Evolutionary conservation across 495 filamentous ascomycete genomes (phyloP).

Genomic region (Amphirosellinia nigrospora): DNA sequence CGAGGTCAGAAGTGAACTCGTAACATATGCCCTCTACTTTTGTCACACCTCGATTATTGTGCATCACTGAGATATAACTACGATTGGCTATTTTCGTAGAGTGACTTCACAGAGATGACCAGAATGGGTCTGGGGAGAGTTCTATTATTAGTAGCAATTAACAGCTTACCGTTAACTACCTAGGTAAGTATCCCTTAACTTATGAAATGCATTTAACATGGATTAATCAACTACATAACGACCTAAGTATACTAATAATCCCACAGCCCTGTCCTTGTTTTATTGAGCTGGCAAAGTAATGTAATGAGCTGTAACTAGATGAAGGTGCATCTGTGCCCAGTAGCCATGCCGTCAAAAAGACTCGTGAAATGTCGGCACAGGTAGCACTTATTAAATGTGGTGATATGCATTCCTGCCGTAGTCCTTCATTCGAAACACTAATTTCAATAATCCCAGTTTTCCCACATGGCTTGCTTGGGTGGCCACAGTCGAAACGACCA

Average conservation of each 20-base stretch:
- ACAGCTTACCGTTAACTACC: not conserved
- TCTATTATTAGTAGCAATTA: constrained; percentile 23
- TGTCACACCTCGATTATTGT: not conserved
- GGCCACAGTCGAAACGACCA: constrained; percentile 42
- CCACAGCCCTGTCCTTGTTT: too few species aligned
- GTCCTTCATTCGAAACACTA: constrained; percentile 39
- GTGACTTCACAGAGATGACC: not conserved
- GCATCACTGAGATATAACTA: not conserved
- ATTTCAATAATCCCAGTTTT: constrained; percentile 37
- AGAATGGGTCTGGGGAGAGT: not conserved
- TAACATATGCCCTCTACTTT: not conserved
- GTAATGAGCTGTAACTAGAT: too few species aligned
- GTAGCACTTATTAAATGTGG: constrained; percentile 2
- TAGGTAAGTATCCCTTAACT: too few species aligned
- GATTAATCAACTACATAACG: not conserved
- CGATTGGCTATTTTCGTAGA: not conserved
- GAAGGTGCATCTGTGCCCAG: too few species aligned
- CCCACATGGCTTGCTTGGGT: constrained; percentile 25
- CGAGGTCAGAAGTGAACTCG: not conserved
- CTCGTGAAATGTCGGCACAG: not conserved
- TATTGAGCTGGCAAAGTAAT: too few species aligned
- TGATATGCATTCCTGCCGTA: constrained; percentile 33
- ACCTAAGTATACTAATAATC: too few species aligned
- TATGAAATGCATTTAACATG: not conserved
- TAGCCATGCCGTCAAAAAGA: not conserved